phyloP scores from a whole-genome alignment of 2,329 filamentous ascomycete genomes.

The Clarireedia homoeocarpa region DNA sequence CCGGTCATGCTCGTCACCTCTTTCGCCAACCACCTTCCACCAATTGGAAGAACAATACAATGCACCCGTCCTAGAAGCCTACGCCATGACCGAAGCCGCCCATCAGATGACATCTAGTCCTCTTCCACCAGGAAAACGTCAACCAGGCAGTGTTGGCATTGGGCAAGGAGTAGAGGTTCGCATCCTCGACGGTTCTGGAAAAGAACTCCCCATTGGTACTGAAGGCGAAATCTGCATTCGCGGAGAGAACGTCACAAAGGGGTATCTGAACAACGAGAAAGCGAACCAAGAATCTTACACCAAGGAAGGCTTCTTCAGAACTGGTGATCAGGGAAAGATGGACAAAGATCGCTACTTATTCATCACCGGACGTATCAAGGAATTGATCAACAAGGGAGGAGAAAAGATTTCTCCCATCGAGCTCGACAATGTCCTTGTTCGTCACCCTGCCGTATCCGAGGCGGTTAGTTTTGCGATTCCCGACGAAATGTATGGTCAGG shows the following conservation, averaged over 20 bases:
- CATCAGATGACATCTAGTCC: conserved; percentile 79
- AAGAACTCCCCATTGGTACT: conserved; percentile 57
- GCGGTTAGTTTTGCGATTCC: conserved; percentile 78
- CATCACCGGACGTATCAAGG: conserved; percentile 89
- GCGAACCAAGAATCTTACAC: conserved; percentile 72
- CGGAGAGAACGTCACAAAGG: conserved; percentile 76
- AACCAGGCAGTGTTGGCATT: conserved; percentile 74
- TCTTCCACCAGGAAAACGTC: conserved; percentile 61
- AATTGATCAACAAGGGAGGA: conserved; percentile 84
- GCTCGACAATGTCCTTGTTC: conserved; percentile 73
- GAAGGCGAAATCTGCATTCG: conserved; percentile 79
- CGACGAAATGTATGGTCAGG: conserved; percentile 77
- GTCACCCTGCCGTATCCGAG: conserved; percentile 65
- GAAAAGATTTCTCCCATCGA: conserved; percentile 89
- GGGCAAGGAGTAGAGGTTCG: conserved; percentile 77
- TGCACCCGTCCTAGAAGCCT: conserved; percentile 80
- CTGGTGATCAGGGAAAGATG: conserved; percentile 76
- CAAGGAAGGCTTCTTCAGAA: conserved; percentile 73
- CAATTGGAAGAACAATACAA: conserved; percentile 68
- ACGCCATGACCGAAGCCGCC: conserved; percentile 87
- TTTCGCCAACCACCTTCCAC: conserved; percentile 74
- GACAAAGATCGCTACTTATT: conserved; percentile 75
- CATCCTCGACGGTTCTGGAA: conserved; percentile 64
- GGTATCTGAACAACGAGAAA: conserved; percentile 74
- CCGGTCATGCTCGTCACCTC: conserved; percentile 75